A percentile compares a stretch with the other conserved stretches of the same genome.
These are phyloP conservation scores for Aureobasidium vineae DNA, from an alignment of 2,329 filamentous ascomycete species.

Conservation along the genomic window DNA sequence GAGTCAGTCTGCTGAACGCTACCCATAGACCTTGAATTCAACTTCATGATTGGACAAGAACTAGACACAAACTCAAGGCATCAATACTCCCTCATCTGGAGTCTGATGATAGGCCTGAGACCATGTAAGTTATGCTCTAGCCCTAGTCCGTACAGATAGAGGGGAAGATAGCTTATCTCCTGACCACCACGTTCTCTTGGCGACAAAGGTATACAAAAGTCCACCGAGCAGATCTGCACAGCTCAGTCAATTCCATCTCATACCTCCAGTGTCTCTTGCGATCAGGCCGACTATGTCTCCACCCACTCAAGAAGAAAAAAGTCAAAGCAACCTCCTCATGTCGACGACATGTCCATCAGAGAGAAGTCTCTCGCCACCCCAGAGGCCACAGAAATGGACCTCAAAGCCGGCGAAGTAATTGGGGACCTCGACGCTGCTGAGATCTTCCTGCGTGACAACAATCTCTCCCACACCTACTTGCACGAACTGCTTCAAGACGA, in stretches of 20 bases:
- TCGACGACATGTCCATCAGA: constrained; percentile 13
- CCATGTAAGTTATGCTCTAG: background rate
- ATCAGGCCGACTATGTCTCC: background rate
- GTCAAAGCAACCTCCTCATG: background rate
- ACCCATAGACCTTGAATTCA: too few relatives aligned
- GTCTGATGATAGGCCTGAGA: constrained; percentile 4
- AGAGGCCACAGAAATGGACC: constrained; percentile 21
- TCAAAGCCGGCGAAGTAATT: constrained; percentile 37
- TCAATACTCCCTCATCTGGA: background rate
- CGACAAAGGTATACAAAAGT: constrained; percentile 10
- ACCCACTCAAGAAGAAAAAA: background rate
- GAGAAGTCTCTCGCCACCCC: background rate
- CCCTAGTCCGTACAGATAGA: constrained; percentile 8
- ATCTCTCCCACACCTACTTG: constrained; percentile 46
- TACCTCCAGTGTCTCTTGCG: background rate
- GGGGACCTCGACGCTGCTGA: constrained; percentile 50
- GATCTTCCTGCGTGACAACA: constrained; percentile 51
- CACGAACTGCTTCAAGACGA: constrained; percentile 49
- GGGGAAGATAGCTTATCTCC: constrained; percentile 18
- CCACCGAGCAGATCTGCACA: constrained; percentile 1
- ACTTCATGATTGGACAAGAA: background rate
- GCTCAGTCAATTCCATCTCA: background rate
- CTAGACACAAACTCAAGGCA: background rate
- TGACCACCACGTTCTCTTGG: constrained; percentile 11
- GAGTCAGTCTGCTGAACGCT: background rate